Evolutionary conservation across 345 rosid genomes (phyloP).

Genomic region (Clausena lansium): DNA sequence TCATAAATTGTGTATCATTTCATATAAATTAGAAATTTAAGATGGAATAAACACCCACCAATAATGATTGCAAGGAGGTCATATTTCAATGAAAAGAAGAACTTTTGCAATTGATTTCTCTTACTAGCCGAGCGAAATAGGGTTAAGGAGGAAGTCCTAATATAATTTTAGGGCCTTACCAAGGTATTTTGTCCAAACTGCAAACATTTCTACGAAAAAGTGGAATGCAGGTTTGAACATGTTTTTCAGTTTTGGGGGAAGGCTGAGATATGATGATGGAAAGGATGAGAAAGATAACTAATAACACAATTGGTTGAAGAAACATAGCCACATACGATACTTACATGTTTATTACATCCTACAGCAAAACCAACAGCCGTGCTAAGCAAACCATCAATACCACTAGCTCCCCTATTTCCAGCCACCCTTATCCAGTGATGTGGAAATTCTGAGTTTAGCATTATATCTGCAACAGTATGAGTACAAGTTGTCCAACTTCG

Average conservation of each 20-base stretch:
- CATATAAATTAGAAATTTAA: neutral
- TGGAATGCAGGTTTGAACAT: neutral
- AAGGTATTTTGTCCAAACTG: neutral
- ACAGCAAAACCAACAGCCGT: slow-evolving; percentile 88
- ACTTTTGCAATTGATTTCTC: neutral
- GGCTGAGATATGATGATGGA: neutral
- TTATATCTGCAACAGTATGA: slow-evolving; percentile 28
- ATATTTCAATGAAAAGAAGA: neutral
- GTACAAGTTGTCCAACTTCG: slow-evolving; percentile 31
- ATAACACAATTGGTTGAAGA: neutral
- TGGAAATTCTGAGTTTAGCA: slow-evolving; percentile 46
- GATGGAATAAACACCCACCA: neutral
- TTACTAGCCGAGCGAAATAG: neutral
- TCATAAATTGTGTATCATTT: neutral
- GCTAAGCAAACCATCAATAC: slow-evolving; percentile 96
- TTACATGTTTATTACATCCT: slow-evolving; percentile 79
- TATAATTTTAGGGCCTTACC: neutral
- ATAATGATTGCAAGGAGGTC: neutral
- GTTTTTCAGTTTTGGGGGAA: neutral
- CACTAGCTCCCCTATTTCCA: slow-evolving; percentile 99
- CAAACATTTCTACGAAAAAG: neutral
- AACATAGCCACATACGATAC: slow-evolving; percentile 17
- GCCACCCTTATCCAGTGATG: slow-evolving; percentile 66
- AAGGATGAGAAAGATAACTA: neutral
- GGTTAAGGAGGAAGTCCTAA: neutral